These are phyloP conservation scores for Talaromyces liani DNA, from an alignment of 495 filamentous ascomycete species.

Conservation along the genomic window DNA sequence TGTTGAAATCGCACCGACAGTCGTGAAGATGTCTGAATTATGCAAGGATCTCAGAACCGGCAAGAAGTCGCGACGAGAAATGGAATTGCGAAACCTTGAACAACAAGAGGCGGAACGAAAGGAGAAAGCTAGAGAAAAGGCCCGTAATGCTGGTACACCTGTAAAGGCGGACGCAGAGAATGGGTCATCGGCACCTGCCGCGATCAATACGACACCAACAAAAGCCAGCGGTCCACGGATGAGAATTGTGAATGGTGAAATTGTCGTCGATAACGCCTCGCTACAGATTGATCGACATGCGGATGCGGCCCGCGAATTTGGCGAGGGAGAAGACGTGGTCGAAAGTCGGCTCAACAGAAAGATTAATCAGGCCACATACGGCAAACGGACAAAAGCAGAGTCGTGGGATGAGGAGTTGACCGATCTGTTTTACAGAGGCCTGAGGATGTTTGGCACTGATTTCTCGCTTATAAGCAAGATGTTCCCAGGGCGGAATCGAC, in stretches of 20 bases:
- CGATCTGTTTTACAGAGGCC: constrained; percentile 74
- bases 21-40: constrained; percentile 76
- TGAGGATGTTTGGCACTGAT: constrained; percentile 87
- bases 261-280: constrained; percentile 71
- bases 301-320: constrained; percentile 47
- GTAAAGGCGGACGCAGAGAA: constrained; percentile 23
- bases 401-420: constrained; percentile 73
- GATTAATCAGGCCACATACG: constrained; percentile 65
- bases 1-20: constrained; percentile 57
- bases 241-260: constrained; percentile 74
- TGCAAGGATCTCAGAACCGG: constrained; percentile 71
- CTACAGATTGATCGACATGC: constrained; percentile 76
- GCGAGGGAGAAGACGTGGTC: constrained; percentile 53
- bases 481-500: constrained; percentile 68
- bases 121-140: constrained; percentile 32
- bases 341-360: constrained; percentile 79
- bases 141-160: constrained; percentile 11
- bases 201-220: constrained; percentile 15
- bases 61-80: constrained; percentile 68
- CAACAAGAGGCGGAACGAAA: constrained; percentile 42
- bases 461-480: constrained; percentile 81
- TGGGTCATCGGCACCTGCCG: constrained; percentile 17
- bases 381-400: constrained; percentile 62
- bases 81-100: constrained; percentile 48
- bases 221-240: constrained; percentile 44